Conservation (phyloP, 129 eudicot genomes). For the Solidago caesia region DNA sequence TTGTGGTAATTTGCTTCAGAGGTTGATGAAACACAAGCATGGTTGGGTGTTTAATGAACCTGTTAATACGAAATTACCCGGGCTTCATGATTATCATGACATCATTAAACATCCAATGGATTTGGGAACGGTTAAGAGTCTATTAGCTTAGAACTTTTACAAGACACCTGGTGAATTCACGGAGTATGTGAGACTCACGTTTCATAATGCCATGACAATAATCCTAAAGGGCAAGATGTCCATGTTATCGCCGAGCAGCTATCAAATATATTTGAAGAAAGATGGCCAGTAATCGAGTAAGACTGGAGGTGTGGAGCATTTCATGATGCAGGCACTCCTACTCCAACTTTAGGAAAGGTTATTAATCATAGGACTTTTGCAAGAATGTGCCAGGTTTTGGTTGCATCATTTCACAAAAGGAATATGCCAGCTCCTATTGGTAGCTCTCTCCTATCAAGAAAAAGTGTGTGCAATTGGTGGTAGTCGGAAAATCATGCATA, state of each 20-base stretch:
- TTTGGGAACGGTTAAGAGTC: neutral
- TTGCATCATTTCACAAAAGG: constrained; percentile 54
- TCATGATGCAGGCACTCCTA: neutral
- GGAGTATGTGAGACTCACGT: neutral
- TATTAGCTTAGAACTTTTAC: neutral
- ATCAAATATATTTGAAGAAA: neutral
- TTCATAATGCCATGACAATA: neutral
- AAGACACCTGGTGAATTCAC: neutral
- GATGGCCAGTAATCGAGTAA: neutral
- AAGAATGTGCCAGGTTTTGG: constrained; percentile 52
- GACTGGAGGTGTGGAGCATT: neutral
- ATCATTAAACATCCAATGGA: neutral
- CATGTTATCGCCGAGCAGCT: neutral
- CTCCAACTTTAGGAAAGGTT: too few species aligned
- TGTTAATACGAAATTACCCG: neutral
- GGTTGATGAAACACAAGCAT: neutral
- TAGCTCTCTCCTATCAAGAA: constrained; percentile 24
- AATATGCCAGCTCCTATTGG: constrained; percentile 33
- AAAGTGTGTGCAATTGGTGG: constrained; percentile 30
- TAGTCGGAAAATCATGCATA: constrained; percentile 36
- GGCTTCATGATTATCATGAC: neutral
- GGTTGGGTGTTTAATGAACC: neutral
- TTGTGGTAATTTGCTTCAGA: neutral
- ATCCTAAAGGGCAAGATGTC: neutral
- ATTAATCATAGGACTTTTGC: neutral